Evolutionary conservation across 345 rosid species (phyloP).

Genomic region (Geranium brycei): DNA sequence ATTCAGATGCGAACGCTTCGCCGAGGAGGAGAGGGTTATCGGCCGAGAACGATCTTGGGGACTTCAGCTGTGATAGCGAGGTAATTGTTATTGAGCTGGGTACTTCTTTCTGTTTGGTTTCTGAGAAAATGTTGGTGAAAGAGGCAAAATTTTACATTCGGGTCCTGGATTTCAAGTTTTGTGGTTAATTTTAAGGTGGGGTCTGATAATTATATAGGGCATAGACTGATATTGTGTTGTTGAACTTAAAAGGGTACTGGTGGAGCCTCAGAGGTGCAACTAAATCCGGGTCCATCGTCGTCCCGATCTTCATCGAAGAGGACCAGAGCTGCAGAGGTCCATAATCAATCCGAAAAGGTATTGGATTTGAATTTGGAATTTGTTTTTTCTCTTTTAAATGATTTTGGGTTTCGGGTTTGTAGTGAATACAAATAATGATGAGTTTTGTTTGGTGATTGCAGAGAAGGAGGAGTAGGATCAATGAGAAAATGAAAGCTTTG

Average conservation of each 20-base stretch:
- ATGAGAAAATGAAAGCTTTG: slow-evolving; percentile 75
- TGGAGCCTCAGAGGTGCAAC: slow-evolving; percentile 19
- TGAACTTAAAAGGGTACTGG: slow-evolving; percentile 23
- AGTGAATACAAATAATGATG: not conserved
- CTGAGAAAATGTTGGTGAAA: not conserved
- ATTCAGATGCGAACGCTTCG: not conserved
- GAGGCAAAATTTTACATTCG: not conserved
- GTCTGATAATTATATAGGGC: too few species aligned
- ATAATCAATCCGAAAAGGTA: slow-evolving; percentile 78
- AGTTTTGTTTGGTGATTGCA: slow-evolving; percentile 8
- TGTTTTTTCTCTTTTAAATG: slow-evolving; percentile 2
- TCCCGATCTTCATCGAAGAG: slow-evolving; percentile 43
- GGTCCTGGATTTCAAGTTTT: not conserved
- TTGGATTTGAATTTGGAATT: not conserved
- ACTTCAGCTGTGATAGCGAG: slow-evolving; percentile 37
- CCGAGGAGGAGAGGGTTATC: slow-evolving; percentile 11
- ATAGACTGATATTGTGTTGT: not conserved
- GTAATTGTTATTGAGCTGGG: slow-evolving; percentile 10
- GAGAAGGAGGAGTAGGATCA: slow-evolving; percentile 71
- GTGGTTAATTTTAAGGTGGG: too few species aligned
- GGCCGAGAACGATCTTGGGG: slow-evolving; percentile 22
- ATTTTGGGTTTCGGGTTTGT: slow-evolving; percentile 7
- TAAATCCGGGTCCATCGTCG: slow-evolving; percentile 12
- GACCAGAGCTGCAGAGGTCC: slow-evolving; percentile 60
- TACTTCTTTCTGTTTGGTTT: not conserved